Evolutionary conservation across 371 early-diverging fungal genomes (phyloP), one percentile per base, ranked within the genome.

Genomic region (Circinella minor): DNA sequence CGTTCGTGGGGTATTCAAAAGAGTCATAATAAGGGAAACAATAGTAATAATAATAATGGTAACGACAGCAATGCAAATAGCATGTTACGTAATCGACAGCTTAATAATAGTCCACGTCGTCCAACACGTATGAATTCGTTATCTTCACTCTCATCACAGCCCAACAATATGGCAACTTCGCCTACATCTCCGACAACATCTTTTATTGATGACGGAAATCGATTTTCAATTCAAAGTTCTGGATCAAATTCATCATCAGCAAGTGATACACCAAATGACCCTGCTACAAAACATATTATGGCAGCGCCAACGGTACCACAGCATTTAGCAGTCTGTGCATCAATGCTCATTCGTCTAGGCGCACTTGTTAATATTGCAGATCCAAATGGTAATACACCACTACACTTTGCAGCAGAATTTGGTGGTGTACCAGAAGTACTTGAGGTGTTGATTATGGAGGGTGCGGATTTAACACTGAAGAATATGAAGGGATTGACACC

Each of bases 361-460:
- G 86, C 89, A 0, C 68, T 85, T 7, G 86, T 89, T 27, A 84
- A 90, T 59, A 82, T 87, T 71, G 82, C 82, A 0, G 91, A 91
- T 65, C 82, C 85, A 9, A 86, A 85, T 48, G 90, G 90, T 3
- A 89, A 89, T 61, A 88, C 89, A 10, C 89, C 91, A 27, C 62
- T 90, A n/a, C 91, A 91, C 71, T 89, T 89, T 71, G 91, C 91
- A 20, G 87, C 86, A 5, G 87, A 88, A 67, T 87, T 85, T 69
- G 87, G 89, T 8, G 81, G 83, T 15, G 81, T 89, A 0, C 67
- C 79, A 34, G 87, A 89, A 66, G 89, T 89, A 0, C 72, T 89
- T 4, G 77, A 81, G 18, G 86, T 87, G 4, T 64, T 89, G 39
- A 69, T 85, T 43, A 36, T 81, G 36, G 84, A 86, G 61, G 86